These are phyloP conservation scores for Microascus cirrosus DNA, from an alignment of 2,329 filamentous ascomycete species.

Conservation along the genomic window DNA sequence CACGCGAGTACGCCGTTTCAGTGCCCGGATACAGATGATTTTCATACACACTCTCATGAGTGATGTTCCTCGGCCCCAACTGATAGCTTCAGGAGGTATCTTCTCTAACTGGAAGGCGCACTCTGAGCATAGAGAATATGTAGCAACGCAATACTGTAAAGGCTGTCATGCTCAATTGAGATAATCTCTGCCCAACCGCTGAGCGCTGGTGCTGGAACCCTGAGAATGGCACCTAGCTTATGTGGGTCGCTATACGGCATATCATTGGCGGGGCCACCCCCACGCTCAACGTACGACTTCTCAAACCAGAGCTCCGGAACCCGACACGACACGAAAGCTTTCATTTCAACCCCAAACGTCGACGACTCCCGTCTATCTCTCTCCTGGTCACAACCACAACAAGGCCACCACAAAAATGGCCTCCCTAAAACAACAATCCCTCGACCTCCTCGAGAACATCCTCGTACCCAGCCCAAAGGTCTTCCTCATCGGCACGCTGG, in stretches of 20 bases:
- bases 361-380: background rate
- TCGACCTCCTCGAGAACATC: slow-evolving; percentile 35
- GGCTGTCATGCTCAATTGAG: no score
- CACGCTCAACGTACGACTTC: background rate
- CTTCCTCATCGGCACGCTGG: slow-evolving; percentile 56
- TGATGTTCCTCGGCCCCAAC: no score
- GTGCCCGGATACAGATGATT: no score
- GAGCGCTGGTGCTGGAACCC: no score
- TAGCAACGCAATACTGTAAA: no score
- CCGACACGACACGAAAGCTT: background rate
- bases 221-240: no score
- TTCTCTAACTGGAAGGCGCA: no score
- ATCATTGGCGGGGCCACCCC: background rate
- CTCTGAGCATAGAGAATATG: no score
- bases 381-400: background rate
- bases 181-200: no score
- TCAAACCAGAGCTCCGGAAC: background rate
- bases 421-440: slow-evolving; percentile 24
- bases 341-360: background rate
- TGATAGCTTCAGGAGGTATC: no score
- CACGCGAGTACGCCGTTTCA: no score
- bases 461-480: slow-evolving; percentile 49
- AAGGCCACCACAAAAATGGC: background rate
- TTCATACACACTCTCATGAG: no score
- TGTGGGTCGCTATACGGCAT: background rate